Conservation (phyloP, 2,329 filamentous ascomycete species). For the Fusarium keratoplasticum region DNA sequence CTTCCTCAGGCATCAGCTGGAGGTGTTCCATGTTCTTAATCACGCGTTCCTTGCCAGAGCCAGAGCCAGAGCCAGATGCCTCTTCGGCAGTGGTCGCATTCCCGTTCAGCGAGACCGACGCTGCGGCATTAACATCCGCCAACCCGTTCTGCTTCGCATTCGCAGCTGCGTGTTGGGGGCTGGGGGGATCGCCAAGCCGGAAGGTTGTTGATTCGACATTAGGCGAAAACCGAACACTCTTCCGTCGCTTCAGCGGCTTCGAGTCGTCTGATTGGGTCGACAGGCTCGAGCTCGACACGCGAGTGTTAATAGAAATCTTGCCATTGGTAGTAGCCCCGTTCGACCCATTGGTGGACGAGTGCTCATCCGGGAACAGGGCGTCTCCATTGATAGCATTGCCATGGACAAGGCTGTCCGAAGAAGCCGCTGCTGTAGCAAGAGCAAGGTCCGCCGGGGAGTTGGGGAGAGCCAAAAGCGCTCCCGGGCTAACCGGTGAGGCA, state of each 20-base stretch:
- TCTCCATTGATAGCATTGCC: neutral
- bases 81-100: neutral
- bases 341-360: neutral
- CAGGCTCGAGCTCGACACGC: constrained; percentile 9
- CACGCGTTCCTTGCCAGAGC: neutral
- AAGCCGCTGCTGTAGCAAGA: constrained; percentile 11
- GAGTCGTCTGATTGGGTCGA: constrained; percentile 35
- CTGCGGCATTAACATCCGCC: constrained; percentile 23
- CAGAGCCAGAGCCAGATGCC: neutral
- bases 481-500: constrained; percentile 58
- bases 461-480: constrained; percentile 63
- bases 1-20: constrained; percentile 90
- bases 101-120: constrained; percentile 11
- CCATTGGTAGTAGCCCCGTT: constrained; percentile 19
- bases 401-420: constrained; percentile 14
- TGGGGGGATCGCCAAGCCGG: constrained; percentile 63
- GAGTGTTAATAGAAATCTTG: constrained; percentile 4
- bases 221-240: constrained; percentile 78
- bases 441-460: constrained; percentile 61
- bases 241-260: constrained; percentile 57
- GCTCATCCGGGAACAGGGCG: neutral
- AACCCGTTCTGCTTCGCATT: constrained; percentile 23
- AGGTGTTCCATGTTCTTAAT: constrained; percentile 79
- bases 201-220: constrained; percentile 74
- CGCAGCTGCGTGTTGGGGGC: constrained; percentile 51